Evolutionary conservation across 352 stramenopile species (phyloP).

Genomic region (Thalassiosira delicatula): DNA sequence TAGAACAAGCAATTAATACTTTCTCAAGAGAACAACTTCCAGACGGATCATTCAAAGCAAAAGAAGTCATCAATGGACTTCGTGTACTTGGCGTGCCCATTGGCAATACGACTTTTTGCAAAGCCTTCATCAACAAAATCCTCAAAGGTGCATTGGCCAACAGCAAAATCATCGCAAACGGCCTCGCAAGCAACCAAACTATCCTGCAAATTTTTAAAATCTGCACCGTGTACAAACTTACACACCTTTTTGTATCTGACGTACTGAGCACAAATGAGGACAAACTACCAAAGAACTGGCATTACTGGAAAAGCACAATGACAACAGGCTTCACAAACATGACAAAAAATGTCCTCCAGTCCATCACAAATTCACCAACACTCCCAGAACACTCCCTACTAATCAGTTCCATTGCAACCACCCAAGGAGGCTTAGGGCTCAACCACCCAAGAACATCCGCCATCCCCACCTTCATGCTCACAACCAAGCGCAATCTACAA

Average conservation of each 20-base stretch:
- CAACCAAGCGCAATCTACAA: conserved; percentile 7
- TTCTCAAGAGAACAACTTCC: not conserved
- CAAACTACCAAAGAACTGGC: conserved; percentile 4
- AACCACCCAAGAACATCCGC: not conserved
- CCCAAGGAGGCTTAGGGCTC: conserved; percentile 28
- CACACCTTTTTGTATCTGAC: conserved; percentile 37
- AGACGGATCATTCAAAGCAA: not conserved
- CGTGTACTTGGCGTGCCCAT: conserved; percentile 23
- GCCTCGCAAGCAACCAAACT: not conserved
- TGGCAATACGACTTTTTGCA: conserved; percentile 9
- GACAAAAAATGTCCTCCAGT: not conserved
- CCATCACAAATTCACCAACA: not conserved
- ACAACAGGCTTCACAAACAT: not conserved
- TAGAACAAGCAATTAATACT: not conserved
- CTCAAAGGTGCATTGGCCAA: not conserved
- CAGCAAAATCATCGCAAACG: not conserved
- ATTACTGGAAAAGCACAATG: conserved; percentile 7
- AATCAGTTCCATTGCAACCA: conserved; percentile 11
- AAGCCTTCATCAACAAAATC: conserved; percentile 3
- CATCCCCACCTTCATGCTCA: conserved; percentile 31
- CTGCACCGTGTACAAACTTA: conserved; percentile 38
- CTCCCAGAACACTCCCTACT: not conserved
- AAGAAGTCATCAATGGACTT: not conserved
- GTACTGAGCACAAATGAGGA: not conserved
- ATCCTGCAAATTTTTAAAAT: conserved; percentile 15